A percentile compares a stretch with the other conserved stretches of the same genome.
These are phyloP conservation scores for Alternaria sp. DNA, from an alignment of 2,329 filamentous ascomycete species.

Conservation along the genomic window DNA sequence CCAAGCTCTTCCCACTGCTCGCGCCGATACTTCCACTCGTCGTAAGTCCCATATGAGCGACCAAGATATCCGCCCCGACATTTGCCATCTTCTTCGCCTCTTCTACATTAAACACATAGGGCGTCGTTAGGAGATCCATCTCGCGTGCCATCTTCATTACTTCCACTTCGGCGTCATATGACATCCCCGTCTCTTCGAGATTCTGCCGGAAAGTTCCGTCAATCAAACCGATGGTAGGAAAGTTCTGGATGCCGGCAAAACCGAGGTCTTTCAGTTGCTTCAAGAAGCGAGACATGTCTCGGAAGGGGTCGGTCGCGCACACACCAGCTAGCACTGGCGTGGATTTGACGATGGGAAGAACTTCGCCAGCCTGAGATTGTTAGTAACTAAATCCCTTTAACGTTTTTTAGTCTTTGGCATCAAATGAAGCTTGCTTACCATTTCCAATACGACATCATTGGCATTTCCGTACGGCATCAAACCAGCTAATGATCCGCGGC, in stretches of 20 bases:
- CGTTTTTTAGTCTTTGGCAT: too few relatives aligned
- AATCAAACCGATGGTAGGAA: conserved; percentile 75
- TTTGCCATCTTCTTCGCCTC: conserved; percentile 69
- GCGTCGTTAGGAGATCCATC: conserved; percentile 71
- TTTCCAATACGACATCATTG: conserved; percentile 73
- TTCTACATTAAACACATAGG: conserved; percentile 72
- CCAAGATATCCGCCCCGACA: conserved; percentile 72
- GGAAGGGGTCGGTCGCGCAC: conserved; percentile 75
- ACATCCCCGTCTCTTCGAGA: conserved; percentile 77
- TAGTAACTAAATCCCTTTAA: background rate
- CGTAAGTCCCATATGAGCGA: conserved; percentile 74
- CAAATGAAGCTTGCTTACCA: conserved; percentile 55
- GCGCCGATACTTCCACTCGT: conserved; percentile 71
- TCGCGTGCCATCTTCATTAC: conserved; percentile 68
- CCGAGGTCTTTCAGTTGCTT: conserved; percentile 67
- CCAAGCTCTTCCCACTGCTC: conserved; percentile 66
- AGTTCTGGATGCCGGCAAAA: conserved; percentile 76
- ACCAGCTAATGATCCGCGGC: conserved; percentile 72
- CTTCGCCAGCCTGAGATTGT: conserved; percentile 64
- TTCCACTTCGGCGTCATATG: conserved; percentile 71
- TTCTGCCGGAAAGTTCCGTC: conserved; percentile 73
- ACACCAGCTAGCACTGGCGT: conserved; percentile 75
- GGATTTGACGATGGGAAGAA: conserved; percentile 69
- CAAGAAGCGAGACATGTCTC: conserved; percentile 68
- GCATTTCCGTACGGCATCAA: conserved; percentile 76